Base-by-base conservation (phyloP, 225 moss, liverwort and hornwort species). In the Pseudisothecium myosuroides region DNA sequence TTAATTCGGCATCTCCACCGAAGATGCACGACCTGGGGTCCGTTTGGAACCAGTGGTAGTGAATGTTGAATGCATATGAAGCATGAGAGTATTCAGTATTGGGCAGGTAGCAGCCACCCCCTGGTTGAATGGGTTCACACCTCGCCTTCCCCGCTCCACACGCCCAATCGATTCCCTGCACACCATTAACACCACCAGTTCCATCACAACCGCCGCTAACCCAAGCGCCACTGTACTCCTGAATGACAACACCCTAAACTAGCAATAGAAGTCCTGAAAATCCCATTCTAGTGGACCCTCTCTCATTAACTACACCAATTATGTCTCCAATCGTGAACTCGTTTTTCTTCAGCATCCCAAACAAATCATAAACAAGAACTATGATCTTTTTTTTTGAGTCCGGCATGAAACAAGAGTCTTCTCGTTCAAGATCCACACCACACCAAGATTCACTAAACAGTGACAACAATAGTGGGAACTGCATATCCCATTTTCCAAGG, bases 11-110 rank as follows among this genome's bases (percentile, higher is more conserved):
- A 39, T 92, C 95, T 52, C 95, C 95, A 63, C 92, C 89, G 50
- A 95, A 95, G 67, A 90, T 91, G 67, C 95, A 95, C 72, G 93
- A 92, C 84, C 95, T 88, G 39, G 92, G 91, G 61, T 92, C 92
- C 20, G 92, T 89, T 90, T 95, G 92, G 68, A 91, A 93, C 90
- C 88, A 92, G 73, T 95, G 94, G 80, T 92, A 95, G 81, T 95
- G 92, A 78, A 92, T 94, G 91, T 95, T 95, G 80, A 93, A 94
- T 11, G 92, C 95, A 55, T 94, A 95, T 3, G 95, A 95, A 32
- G 95, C 92, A 17, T 95, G 95, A 37, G 86, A 84, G 37, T 4
- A 87, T 43, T 45, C 2, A 3, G 95, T 92, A 63, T 94, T 92
- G 16, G 95, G 95, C 50, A 50, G 14, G 88, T 92, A 95, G 77